Evolutionary conservation across 2,329 filamentous ascomycete species (phyloP), one percentile per base, ranked within the genome.

Genomic region (Erysiphe pulchra): DNA sequence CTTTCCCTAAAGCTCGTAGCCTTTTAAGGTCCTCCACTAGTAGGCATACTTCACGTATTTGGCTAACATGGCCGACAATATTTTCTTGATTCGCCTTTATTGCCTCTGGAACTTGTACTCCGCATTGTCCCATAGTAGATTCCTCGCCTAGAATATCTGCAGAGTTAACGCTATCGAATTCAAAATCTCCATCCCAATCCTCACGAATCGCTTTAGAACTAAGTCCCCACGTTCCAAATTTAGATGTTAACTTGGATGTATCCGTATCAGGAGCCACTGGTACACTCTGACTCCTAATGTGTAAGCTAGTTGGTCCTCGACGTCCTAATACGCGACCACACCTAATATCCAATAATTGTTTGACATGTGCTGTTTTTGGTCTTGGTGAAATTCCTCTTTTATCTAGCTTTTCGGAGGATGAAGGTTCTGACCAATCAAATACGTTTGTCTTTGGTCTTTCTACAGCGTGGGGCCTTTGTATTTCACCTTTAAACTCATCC

Each of bases 101-200:
- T 1, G 74, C 80, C 51, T 77, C 73, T 0, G 83, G 83, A 20
- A 92, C 77, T n/a, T 78, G 61, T 73, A 84, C 80, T 3, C 58
- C 59, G 24, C 59, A 58, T 28, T 57, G 59, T 32, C 60, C 60
- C 34, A 59, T 57, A n/a, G 60, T 59, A 4, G 50, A 57, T 33
- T 60, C 54, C 39, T 62, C 64, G 31, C 66, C 58, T 28, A 61
- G 59, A 33, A 59, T 69, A 12, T 56, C 55, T 13, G 56, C 54
- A 12, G 48, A 53, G 37, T 56, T 53, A 37, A 49, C 63, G 17
- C 44, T 51, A 10, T 59, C 57, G 56, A 87, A 86, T 49, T 87
- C 80, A 53, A 92, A 90, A 58, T 92, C 83, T 50, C 86, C 80
- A 53, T 87, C 83, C 83, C 83, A 92, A 55, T 90, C 82, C 57